Percentiles rank a stretch among this genome's conserved stretches.
These are phyloP conservation scores for Lupinus albus DNA, from an alignment of 306 rosid genomes.

Conservation along the genomic window DNA sequence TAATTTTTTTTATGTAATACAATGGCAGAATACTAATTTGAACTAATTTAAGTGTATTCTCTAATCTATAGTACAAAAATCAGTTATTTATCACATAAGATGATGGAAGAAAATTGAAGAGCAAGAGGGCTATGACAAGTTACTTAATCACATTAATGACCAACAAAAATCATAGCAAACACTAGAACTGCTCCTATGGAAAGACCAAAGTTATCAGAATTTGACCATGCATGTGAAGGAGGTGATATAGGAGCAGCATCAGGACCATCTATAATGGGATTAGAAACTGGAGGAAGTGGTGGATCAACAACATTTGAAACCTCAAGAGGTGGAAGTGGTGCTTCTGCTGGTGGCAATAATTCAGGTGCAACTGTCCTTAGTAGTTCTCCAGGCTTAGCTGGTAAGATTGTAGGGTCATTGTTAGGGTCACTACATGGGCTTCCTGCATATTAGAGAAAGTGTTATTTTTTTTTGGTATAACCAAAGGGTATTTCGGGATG, in stretches of 20 bases:
- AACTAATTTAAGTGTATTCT: conserved; percentile 12
- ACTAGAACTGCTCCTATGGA: conserved; percentile 41
- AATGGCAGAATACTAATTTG: not conserved
- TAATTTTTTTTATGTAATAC: too few species aligned
- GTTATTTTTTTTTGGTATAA: too few species aligned
- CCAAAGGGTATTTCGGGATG: too few species aligned
- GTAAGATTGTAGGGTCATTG: conserved; percentile 38
- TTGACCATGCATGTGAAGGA: conserved; percentile 42
- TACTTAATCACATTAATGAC: conserved; percentile 29
- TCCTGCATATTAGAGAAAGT: conserved; percentile 49
- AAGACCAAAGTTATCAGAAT: conserved; percentile 40
- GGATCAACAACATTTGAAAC: conserved; percentile 58
- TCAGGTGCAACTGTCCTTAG: conserved; percentile 11
- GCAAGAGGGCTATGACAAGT: not conserved
- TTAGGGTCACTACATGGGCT: conserved; percentile 60
- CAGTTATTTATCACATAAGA: not conserved
- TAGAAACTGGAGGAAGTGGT: conserved; percentile 72
- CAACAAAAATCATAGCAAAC: conserved; percentile 36
- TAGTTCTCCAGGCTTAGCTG: conserved; percentile 57
- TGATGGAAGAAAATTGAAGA: not conserved
- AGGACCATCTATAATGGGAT: not conserved
- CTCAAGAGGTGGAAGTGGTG: conserved; percentile 62
- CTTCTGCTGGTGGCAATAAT: conserved; percentile 42
- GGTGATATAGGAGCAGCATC: conserved; percentile 12
- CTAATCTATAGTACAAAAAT: conserved; percentile 1